Conservation (phyloP, 176 grass and related monocot genomes). For the Pharus latifolius region DNA sequence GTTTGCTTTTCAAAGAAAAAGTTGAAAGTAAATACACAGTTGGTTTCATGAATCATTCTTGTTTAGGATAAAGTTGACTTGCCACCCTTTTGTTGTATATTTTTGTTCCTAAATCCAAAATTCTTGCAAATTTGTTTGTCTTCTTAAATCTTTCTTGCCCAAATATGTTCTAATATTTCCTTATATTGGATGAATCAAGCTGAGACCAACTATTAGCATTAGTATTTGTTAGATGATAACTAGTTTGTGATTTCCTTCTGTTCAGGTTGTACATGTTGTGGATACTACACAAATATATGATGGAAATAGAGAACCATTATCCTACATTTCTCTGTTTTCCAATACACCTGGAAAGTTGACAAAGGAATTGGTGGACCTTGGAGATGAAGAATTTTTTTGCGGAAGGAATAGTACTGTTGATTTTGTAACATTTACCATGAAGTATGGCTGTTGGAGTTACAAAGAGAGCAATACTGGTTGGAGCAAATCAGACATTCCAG, state of each 20-base stretch:
- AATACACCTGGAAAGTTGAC: slow-evolving; percentile 71
- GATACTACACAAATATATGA: slow-evolving; percentile 47
- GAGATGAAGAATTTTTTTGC: slow-evolving; percentile 76
- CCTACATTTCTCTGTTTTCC: slow-evolving; percentile 87
- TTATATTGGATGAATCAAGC: not conserved
- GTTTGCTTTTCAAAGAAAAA: not conserved
- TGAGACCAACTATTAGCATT: not conserved
- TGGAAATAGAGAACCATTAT: slow-evolving; percentile 46
- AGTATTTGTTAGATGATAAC: not conserved
- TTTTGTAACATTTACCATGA: slow-evolving; percentile 78
- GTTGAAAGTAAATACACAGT: not conserved
- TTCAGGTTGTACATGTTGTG: slow-evolving; percentile 95
- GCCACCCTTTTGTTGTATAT: not conserved
- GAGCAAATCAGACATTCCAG: slow-evolving; percentile 59
- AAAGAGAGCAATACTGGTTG: slow-evolving; percentile 49
- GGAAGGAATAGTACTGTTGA: slow-evolving; percentile 55
- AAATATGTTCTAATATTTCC: not conserved
- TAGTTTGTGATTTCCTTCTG: slow-evolving; percentile 9
- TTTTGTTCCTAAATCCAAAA: not conserved
- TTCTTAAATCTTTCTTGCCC: not conserved
- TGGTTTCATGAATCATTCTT: too few species aligned
- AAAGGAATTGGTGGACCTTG: slow-evolving; percentile 52
- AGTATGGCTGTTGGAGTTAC: slow-evolving; percentile 84
- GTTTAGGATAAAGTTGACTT: not conserved
- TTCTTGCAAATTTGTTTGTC: not conserved